These are phyloP conservation scores for Ophiocordyceps camponoti-rufipedis DNA, from an alignment of 2,329 filamentous ascomycete species.

Conservation along the genomic window DNA sequence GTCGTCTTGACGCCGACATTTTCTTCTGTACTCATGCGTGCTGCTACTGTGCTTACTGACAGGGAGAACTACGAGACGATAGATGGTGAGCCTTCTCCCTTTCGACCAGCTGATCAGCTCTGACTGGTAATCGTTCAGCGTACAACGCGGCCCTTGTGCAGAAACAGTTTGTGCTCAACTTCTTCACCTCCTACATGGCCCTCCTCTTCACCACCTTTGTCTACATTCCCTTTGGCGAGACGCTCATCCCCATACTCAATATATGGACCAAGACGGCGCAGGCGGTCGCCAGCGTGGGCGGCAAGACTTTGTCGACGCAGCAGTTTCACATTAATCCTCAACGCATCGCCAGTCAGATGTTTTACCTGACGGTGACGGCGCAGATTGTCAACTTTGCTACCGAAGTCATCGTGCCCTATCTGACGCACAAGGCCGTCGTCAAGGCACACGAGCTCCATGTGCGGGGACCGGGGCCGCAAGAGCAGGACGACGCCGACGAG, in stretches of 20 bases:
- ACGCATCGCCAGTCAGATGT: conserved; percentile 75
- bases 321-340: conserved; percentile 69
- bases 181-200: conserved; percentile 86
- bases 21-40: conserved; percentile 52
- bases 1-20: conserved; percentile 66
- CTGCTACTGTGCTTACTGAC: conserved; percentile 61
- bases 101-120: too few relatives aligned
- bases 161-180: conserved; percentile 92
- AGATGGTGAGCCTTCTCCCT: conserved; percentile 30
- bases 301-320: conserved; percentile 46
- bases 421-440: conserved; percentile 60
- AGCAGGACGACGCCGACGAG: conserved; percentile 59
- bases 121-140: conserved; percentile 19
- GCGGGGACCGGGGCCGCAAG: conserved; percentile 25
- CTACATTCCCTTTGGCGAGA: conserved; percentile 77
- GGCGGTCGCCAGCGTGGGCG: conserved; percentile 50
- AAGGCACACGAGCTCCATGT: conserved; percentile 63
- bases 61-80: conserved; percentile 87
- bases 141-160: conserved; percentile 72
- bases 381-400: conserved; percentile 77
- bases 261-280: conserved; percentile 60
- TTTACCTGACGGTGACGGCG: conserved; percentile 89
- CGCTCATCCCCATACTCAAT: conserved; percentile 73
- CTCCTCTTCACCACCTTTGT: conserved; percentile 88
- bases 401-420: conserved; percentile 69